A percentile compares a stretch with the other conserved stretches of the same genome.
Evolutionary conservation across 129 eudicot genomes (phyloP).

Genomic region (Saussurea involucrata): DNA sequence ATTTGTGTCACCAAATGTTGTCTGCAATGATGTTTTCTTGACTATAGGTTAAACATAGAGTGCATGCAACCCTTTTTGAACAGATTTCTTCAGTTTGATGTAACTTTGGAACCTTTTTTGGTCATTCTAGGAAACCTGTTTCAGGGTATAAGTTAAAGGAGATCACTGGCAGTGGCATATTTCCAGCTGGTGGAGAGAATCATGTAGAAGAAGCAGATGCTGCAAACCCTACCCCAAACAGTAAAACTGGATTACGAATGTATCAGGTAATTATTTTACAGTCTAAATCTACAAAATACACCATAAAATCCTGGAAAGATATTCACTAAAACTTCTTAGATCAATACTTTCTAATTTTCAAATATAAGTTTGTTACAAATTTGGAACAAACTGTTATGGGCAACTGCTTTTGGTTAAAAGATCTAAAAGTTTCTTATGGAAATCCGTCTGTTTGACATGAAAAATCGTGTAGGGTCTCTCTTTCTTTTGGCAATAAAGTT

Average conservation of each 20-base stretch:
- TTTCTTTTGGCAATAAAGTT: not conserved
- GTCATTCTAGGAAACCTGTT: slow-evolving; percentile 69
- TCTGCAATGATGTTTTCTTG: not conserved
- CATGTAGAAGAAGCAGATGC: slow-evolving; percentile 47
- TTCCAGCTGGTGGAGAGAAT: slow-evolving; percentile 51
- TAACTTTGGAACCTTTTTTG: not conserved
- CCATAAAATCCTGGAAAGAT: not conserved
- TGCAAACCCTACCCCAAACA: slow-evolving; percentile 39
- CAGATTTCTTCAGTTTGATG: not conserved
- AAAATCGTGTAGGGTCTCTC: not conserved
- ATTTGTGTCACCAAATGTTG: not conserved
- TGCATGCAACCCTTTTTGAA: slow-evolving; percentile 1
- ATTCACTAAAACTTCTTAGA: not conserved
- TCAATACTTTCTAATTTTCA: not conserved
- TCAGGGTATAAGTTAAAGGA: slow-evolving; percentile 76
- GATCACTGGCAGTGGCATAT: slow-evolving; percentile 80
- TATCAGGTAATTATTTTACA: slow-evolving; percentile 59
- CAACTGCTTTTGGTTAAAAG: not conserved
- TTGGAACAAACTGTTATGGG: not conserved
- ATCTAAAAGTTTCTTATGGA: not conserved
- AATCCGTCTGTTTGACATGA: not conserved
- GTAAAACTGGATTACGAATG: slow-evolving; percentile 85
- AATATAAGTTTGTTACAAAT: not conserved
- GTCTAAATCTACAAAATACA: not conserved
- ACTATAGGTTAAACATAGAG: not conserved